These are phyloP conservation scores for Straminergon stramineum DNA, from an alignment of 225 moss, liverwort and hornwort species.

Conservation along the genomic window DNA sequence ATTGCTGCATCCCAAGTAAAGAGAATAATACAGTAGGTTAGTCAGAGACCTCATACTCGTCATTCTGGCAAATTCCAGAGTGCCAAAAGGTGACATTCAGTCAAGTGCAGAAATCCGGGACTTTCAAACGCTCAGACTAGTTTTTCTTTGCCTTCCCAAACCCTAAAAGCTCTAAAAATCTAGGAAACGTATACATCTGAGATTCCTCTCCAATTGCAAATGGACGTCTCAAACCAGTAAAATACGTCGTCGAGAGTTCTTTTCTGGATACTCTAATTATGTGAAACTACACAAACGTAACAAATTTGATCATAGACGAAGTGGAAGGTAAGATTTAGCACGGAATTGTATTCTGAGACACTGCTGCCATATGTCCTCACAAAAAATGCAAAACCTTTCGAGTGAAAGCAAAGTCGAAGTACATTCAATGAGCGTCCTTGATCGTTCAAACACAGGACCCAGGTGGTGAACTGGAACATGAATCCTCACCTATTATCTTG, in stretches of 20 bases:
- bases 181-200: neutral
- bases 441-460: too few species aligned
- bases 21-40: too few species aligned
- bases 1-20: conserved; percentile 55
- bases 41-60: neutral
- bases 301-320: neutral
- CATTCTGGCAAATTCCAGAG: neutral
- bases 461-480: neutral
- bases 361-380: neutral
- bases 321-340: neutral
- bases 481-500: conserved; percentile 79
- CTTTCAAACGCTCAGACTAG: too few species aligned
- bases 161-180: neutral
- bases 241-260: too few species aligned
- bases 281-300: neutral
- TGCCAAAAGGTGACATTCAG: neutral
- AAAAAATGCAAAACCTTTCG: neutral
- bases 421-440: neutral
- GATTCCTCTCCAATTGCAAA: neutral
- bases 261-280: neutral
- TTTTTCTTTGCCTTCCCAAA: neutral
- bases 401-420: neutral
- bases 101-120: neutral
- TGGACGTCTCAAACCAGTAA: neutral
- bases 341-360: neutral